A percentile compares a stretch with the other conserved stretches of the same genome.
Conservation (phyloP, 2,329 filamentous ascomycete species). For the Aspergillus pseudonomiae region DNA sequence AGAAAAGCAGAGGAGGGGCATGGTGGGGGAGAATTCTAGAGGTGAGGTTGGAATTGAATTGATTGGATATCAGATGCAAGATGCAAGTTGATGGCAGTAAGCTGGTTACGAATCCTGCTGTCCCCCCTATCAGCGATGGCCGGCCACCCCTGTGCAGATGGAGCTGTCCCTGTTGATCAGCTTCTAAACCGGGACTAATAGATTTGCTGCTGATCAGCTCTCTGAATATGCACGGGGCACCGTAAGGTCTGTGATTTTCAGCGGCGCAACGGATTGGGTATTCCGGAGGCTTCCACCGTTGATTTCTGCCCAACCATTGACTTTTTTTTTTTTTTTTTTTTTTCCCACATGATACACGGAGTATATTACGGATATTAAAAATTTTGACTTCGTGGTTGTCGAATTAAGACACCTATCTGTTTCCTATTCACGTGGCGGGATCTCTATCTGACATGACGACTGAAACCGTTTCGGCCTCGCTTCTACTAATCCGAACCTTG, state of each 20-base stretch:
- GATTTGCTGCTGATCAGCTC: conserved; percentile 2
- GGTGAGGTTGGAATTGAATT: conserved; percentile 6
- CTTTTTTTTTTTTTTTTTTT: neutral
- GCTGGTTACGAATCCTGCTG: conserved; percentile 9
- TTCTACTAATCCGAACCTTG: neutral
- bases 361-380: neutral
- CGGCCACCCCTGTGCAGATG: neutral
- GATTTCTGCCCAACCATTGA: neutral
- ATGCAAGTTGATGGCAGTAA: conserved; percentile 1
- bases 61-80: conserved; percentile 8
- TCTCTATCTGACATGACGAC: neutral
- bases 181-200: neutral
- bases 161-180: conserved; percentile 14
- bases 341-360: neutral
- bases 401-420: neutral
- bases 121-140: conserved; percentile 1
- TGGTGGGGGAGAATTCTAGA: neutral
- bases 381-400: neutral
- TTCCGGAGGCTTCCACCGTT: neutral
- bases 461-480: neutral
- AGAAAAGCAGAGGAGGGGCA: neutral
- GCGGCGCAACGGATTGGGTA: neutral
- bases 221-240: neutral
- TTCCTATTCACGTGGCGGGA: neutral
- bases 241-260: neutral